These are phyloP conservation scores for Fusarium sp. DNA, from an alignment of 2,329 filamentous ascomycete species.

Conservation along the genomic window DNA sequence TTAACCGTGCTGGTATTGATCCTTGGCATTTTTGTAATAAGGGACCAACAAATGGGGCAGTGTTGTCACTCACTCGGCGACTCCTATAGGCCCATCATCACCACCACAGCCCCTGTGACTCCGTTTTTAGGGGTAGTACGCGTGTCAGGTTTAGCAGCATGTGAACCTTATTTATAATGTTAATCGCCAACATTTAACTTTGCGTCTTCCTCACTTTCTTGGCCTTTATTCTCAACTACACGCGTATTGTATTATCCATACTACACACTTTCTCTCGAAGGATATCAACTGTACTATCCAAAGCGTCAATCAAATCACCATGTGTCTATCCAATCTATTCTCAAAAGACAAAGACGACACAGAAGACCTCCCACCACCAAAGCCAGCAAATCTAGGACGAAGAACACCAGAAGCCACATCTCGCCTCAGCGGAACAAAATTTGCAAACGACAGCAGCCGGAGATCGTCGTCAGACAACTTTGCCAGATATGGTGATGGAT, in stretches of 20 bases:
- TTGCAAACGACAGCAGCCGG: constrained; percentile 15
- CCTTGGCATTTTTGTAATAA: neutral
- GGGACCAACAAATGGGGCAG: constrained; percentile 14
- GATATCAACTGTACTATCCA: neutral
- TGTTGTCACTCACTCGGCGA: neutral
- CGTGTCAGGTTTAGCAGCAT: constrained; percentile 1
- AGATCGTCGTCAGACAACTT: constrained; percentile 14
- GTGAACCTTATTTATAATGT: constrained; percentile 7
- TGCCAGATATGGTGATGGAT: constrained; percentile 9
- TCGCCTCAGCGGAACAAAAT: constrained; percentile 22
- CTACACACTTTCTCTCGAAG: neutral
- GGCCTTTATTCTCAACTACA: neutral
- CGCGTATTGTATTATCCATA: no score
- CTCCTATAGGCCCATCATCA: neutral
- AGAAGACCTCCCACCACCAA: constrained; percentile 15
- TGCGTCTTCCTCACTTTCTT: no score
- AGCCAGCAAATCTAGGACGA: constrained; percentile 16
- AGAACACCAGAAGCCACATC: constrained; percentile 33
- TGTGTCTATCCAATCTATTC: constrained; percentile 35
- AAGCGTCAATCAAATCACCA: neutral
- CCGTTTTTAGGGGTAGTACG: constrained; percentile 12
- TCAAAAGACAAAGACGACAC: constrained; percentile 20
- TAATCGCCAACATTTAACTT: neutral
- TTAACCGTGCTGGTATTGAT: no score
- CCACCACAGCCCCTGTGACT: constrained; percentile 15